phyloP scores from a whole-genome alignment of 768 basidiomycete species.

The Gymnopilus dilepis region DNA sequence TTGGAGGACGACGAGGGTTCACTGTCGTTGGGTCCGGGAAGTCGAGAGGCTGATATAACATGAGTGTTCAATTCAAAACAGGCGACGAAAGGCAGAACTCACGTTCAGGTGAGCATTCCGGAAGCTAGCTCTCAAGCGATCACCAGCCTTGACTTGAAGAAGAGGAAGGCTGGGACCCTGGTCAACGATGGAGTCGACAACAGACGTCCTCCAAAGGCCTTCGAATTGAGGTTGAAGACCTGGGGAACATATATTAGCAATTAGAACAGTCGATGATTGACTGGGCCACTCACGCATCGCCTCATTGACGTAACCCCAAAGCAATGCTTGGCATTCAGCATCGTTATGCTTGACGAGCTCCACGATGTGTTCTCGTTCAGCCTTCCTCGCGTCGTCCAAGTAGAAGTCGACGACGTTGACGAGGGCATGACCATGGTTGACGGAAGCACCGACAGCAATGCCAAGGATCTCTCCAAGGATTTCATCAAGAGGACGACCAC shows the following conservation, averaged over 20 bases:
- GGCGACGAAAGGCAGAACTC: neutral
- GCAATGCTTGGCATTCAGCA: slow-evolving; percentile 35
- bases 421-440: slow-evolving; percentile 53
- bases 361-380: slow-evolving; percentile 45
- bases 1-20: slow-evolving; percentile 19
- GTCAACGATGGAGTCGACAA: slow-evolving; percentile 37
- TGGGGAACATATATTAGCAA: slow-evolving; percentile 13
- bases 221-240: slow-evolving; percentile 46
- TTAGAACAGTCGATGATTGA: neutral
- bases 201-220: slow-evolving; percentile 46
- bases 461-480: slow-evolving; percentile 50
- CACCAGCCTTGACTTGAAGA: slow-evolving; percentile 44
- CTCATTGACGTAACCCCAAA: slow-evolving; percentile 57
- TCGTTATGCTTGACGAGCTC: slow-evolving; percentile 39
- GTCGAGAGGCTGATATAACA: slow-evolving; percentile 11
- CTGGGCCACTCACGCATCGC: slow-evolving; percentile 49
- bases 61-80: neutral
- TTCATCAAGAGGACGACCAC: slow-evolving; percentile 45
- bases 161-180: slow-evolving; percentile 41
- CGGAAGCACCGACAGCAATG: slow-evolving; percentile 51
- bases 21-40: slow-evolving; percentile 22
- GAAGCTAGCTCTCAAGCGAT: slow-evolving; percentile 45
- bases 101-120: slow-evolving; percentile 51
- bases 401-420: slow-evolving; percentile 59
- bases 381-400: slow-evolving; percentile 44